A percentile compares a stretch with the other conserved stretches of the same genome.
Evolutionary conservation across 169 alveolate species (phyloP).

Genomic region (Plasmodium adleri): DNA sequence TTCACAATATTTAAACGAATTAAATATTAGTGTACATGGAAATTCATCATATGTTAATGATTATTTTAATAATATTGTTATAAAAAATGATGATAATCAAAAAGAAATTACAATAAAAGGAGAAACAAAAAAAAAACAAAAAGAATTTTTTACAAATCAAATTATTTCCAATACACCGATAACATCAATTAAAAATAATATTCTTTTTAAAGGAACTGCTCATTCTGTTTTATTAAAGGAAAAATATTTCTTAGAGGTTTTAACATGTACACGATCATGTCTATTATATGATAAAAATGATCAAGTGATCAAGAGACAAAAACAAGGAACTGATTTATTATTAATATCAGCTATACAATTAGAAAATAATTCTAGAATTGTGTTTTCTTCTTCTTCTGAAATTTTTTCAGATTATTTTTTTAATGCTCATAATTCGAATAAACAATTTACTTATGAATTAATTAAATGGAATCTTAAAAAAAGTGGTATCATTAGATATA

Average conservation of each 20-base stretch:
- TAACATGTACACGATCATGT: constrained; percentile 54
- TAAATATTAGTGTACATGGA: constrained; percentile 50
- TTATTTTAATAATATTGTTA: constrained; percentile 20
- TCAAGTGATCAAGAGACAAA: constrained; percentile 11
- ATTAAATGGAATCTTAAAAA: constrained; percentile 67
- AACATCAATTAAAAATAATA: not conserved
- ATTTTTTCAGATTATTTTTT: constrained; percentile 67
- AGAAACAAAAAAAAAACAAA: not conserved
- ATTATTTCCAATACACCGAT: constrained; percentile 57
- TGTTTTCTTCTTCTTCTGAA: constrained; percentile 66
- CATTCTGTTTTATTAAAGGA: constrained; percentile 40
- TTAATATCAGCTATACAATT: constrained; percentile 65
- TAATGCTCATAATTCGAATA: constrained; percentile 25
- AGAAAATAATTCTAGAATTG: constrained; percentile 57
- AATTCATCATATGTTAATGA: constrained; percentile 27
- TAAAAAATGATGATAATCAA: not conserved
- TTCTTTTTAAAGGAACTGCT: constrained; percentile 71
- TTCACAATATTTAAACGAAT: constrained; percentile 7
- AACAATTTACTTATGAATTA: constrained; percentile 19
- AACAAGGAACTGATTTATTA: constrained; percentile 55
- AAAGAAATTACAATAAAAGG: not conserved
- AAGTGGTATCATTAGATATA: constrained; percentile 68
- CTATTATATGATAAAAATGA: constrained; percentile 27
- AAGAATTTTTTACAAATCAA: constrained; percentile 48
- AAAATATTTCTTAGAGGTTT: constrained; percentile 28